These are phyloP conservation scores for Endocalyx cinctus DNA, from an alignment of 2,329 filamentous ascomycete genomes.

Conservation along the genomic window DNA sequence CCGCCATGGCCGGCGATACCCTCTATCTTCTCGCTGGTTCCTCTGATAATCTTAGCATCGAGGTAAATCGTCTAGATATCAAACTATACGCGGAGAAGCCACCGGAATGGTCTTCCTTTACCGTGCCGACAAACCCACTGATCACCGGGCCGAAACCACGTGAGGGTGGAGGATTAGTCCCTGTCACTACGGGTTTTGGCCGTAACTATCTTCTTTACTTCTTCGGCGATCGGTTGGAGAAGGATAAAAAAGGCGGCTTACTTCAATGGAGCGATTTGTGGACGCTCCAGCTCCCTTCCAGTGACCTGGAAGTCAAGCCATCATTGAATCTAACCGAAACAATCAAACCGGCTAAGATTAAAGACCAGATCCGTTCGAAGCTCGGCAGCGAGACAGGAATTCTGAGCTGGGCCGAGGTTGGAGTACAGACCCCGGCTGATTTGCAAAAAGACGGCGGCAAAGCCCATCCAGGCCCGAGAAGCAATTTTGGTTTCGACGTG, in stretches of 20 bases:
- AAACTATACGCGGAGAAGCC: slow-evolving; percentile 24
- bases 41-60: slow-evolving; percentile 27
- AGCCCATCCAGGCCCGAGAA: slow-evolving; percentile 33
- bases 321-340: slow-evolving; percentile 25
- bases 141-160: slow-evolving; percentile 37
- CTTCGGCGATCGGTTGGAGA: slow-evolving; percentile 33
- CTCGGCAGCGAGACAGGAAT: slow-evolving; percentile 40
- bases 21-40: slow-evolving; percentile 42
- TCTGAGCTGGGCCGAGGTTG: slow-evolving; percentile 45
- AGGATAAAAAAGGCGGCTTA: slow-evolving; percentile 15
- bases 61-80: slow-evolving; percentile 32
- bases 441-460: slow-evolving; percentile 36
- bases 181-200: slow-evolving; percentile 46
- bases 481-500: slow-evolving; percentile 34
- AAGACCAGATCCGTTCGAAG: slow-evolving; percentile 42
- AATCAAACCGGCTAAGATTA: slow-evolving; percentile 41
- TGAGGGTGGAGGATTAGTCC: slow-evolving; percentile 37
- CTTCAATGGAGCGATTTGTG: slow-evolving; percentile 40
- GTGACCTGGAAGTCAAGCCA: slow-evolving; percentile 15
- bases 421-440: slow-evolving; percentile 39
- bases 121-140: slow-evolving; percentile 33
- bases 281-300: slow-evolving; percentile 46
- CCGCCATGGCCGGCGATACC: slow-evolving; percentile 38
- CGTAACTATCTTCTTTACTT: slow-evolving; percentile 48
- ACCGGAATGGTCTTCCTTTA: slow-evolving; percentile 33